These are phyloP conservation scores for Cyamopsis tetragonoloba DNA, from an alignment of 306 rosid species.

Conservation along the genomic window DNA sequence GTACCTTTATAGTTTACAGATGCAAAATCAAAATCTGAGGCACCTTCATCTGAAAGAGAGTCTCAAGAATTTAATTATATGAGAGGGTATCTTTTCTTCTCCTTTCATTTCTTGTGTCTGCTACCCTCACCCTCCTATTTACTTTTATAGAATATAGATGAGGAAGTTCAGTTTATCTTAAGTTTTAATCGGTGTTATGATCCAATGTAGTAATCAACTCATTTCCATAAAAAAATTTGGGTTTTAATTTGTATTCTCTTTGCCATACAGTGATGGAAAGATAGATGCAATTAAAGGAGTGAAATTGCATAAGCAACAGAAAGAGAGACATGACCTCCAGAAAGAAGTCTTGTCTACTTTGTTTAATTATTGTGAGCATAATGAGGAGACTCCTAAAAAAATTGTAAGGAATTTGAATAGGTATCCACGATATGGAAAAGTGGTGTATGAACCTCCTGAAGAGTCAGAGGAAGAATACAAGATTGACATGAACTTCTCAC, in stretches of 20 bases:
- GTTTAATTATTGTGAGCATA: constrained; percentile 41
- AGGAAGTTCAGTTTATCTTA: not conserved
- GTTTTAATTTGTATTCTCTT: constrained; percentile 19
- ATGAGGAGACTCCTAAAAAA: constrained; percentile 40
- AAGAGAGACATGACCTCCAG: constrained; percentile 45
- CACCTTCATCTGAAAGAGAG: constrained; percentile 32
- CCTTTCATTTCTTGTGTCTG: not conserved
- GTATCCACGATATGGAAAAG: constrained; percentile 32
- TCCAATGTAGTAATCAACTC: not conserved
- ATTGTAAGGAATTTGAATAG: constrained; percentile 29
- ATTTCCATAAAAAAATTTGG: constrained; percentile 26
- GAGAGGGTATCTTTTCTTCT: constrained; percentile 40
- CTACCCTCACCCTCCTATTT: not conserved
- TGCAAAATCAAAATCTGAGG: constrained; percentile 31
- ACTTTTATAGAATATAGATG: constrained; percentile 4
- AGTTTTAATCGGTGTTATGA: not conserved
- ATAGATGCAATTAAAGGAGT: constrained; percentile 23
- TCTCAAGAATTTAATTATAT: constrained; percentile 26
- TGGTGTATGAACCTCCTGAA: constrained; percentile 49
- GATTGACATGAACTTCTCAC: constrained; percentile 30
- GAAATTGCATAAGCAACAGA: constrained; percentile 30
- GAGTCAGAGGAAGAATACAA: constrained; percentile 38
- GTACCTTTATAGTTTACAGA: constrained; percentile 47
- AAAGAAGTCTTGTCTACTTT: constrained; percentile 58
- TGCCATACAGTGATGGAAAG: constrained; percentile 31